Base-by-base conservation (phyloP, 345 rosid species). In the Sisymbrium altissimum region DNA sequence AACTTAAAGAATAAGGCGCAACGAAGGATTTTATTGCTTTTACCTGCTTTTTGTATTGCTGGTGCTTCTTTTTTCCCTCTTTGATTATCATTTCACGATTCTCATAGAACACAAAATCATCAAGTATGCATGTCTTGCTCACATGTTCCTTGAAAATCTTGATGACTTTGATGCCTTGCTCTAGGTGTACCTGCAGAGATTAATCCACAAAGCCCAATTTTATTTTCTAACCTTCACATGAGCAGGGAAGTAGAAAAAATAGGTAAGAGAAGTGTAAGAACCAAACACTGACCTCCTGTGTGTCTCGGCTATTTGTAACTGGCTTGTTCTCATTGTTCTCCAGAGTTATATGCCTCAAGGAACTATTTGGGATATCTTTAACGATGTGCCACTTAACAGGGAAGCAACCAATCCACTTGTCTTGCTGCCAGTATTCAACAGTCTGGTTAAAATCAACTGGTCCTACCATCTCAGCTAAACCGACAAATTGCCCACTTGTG, bases 241-340 rank as follows among this genome's bases (percentile, higher is more conserved):
- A 40, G 13, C 27, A 18, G 4, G 18, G 3, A 29, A 14, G 44
- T 18, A 36, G 7, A 66, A 7, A 18, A 23, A 23, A n/a, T 23
- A 62, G 13, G 32, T 27, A 9, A 38, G 35, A n/a, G n/a, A 44
- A 6, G 8, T 10, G 14, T 6, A 32, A n/a, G 40, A 29, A 30
- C 39, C 4, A 32, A 15, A 71, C 63, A 9, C 68, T 21, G 29
- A 91, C 96, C 88, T 91, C 96, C 43, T 91, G 96, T 17, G 93
- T 87, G 81, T 91, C 97, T 84, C 93, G 72, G 62, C 93, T 91
- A 61, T 91, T 89, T 3, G 96, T 91, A 12, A 89, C 96, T 41
- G 93, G 89, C 77, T 87, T 91, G 85, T 91, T 88, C 80, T 91
- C 91, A 57, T 89, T 91, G 80, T 85, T 87, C 77, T 87, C 93